Conservation (phyloP, 2,329 filamentous ascomycete genomes). For the Byssochlamys sp. region DNA sequence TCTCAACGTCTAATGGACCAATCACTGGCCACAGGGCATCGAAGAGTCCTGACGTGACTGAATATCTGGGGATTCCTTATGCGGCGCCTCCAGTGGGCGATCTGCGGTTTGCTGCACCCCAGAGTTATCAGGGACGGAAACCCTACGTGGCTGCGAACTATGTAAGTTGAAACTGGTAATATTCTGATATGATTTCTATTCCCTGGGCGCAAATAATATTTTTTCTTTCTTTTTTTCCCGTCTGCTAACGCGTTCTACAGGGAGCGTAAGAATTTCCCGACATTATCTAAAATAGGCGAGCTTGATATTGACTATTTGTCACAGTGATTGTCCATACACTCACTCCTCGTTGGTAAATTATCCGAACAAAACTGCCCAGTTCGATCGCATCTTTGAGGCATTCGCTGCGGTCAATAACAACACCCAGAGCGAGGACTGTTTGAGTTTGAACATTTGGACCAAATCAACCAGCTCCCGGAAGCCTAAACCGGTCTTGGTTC, state of each 20-base stretch:
- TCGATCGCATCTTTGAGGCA: slow-evolving; percentile 10
- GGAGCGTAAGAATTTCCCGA: slow-evolving; percentile 9
- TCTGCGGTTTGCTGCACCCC: slow-evolving; percentile 18
- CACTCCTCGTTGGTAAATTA: slow-evolving; percentile 10
- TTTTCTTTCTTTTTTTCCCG: background rate
- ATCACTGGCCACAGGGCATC: slow-evolving; percentile 13
- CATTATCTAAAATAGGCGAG: background rate
- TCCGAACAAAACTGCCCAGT: slow-evolving; percentile 14
- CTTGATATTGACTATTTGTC: background rate
- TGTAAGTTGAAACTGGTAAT: slow-evolving; percentile 3
- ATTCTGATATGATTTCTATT: background rate
- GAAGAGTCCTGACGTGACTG: slow-evolving; percentile 9
- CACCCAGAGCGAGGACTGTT: slow-evolving; percentile 27
- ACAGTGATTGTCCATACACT: slow-evolving; percentile 17
- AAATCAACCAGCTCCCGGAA: slow-evolving; percentile 9
- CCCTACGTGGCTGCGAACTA: slow-evolving; percentile 8
- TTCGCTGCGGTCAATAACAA: slow-evolving; percentile 27
- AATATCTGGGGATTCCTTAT: slow-evolving; percentile 22
- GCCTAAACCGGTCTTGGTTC: slow-evolving; percentile 31
- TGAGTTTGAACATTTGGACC: slow-evolving; percentile 28
- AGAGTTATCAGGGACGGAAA: slow-evolving; percentile 7
- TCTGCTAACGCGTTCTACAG: background rate
- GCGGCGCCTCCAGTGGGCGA: slow-evolving; percentile 16
- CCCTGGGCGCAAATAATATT: background rate
- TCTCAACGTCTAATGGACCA: slow-evolving; percentile 15